phyloP scores from a whole-genome alignment of 768 basidiomycete species.

The Flagelloscypha sp. region DNA sequence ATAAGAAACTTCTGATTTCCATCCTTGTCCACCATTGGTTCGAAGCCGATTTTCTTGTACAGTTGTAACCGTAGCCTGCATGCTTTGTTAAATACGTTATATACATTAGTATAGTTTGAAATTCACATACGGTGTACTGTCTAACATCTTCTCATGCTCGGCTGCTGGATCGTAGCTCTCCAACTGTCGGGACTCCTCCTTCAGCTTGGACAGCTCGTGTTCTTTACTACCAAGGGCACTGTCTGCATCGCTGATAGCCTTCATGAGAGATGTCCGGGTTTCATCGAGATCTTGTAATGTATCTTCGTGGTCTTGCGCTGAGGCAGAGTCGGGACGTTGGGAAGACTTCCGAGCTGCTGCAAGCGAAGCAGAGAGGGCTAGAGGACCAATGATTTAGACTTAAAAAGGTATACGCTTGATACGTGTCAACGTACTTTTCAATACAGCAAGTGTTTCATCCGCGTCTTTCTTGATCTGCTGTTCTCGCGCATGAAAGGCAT shows the following conservation, averaged over 20 bases:
- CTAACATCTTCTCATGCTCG: slow-evolving; percentile 63
- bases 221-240: slow-evolving; percentile 57
- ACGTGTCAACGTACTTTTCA: no score
- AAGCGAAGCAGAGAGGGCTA: slow-evolving; percentile 55
- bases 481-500: no score
- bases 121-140: slow-evolving; percentile 52
- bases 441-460: no score
- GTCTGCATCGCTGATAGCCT: slow-evolving; percentile 70
- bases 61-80: slow-evolving; percentile 57
- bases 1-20: no score
- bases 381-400: slow-evolving; percentile 3
- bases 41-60: slow-evolving; percentile 66
- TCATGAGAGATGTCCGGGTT: slow-evolving; percentile 55
- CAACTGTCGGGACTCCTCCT: slow-evolving; percentile 50
- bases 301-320: slow-evolving; percentile 51
- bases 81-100: no score
- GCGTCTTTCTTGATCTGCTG: no score
- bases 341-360: slow-evolving; percentile 68
- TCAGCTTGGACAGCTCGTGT: slow-evolving; percentile 59
- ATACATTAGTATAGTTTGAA: not conserved
- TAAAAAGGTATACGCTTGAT: no score
- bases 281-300: slow-evolving; percentile 59
- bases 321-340: slow-evolving; percentile 57
- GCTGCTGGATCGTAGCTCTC: slow-evolving; percentile 66
- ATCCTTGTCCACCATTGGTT: slow-evolving; percentile 49